Percentiles rank a stretch among this genome's conserved stretches.
phyloP scores from a whole-genome alignment of 2,329 filamentous ascomycete species.

The Didymella sp. region DNA sequence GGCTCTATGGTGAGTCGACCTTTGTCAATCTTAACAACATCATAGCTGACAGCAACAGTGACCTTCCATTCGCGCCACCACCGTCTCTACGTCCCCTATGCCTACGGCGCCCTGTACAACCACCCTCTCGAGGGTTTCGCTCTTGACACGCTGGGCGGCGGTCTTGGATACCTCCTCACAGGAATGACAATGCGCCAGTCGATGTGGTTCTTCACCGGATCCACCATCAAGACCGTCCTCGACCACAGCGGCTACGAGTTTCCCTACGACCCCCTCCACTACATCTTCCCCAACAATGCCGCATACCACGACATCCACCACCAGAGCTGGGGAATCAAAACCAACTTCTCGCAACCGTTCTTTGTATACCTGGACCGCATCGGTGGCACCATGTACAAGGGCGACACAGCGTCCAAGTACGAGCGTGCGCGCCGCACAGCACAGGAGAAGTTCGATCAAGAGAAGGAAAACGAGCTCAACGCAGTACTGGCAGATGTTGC shows the following conservation, averaged over 20 bases:
- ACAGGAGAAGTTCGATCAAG: constrained; percentile 63
- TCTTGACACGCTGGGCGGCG: constrained; percentile 87
- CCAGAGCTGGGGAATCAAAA: constrained; percentile 99
- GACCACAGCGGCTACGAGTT: constrained; percentile 98
- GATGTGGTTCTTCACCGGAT: constrained; percentile 87
- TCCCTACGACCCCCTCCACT: constrained; percentile 92
- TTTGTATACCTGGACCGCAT: constrained; percentile 94
- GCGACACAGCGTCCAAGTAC: constrained; percentile 65
- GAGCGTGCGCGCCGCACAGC: constrained; percentile 63
- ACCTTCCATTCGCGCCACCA: constrained; percentile 95
- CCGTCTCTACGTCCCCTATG: constrained; percentile 95
- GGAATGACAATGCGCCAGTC: constrained; percentile 85
- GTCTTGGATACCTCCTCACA: constrained; percentile 79
- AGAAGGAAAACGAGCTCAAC: constrained; percentile 46
- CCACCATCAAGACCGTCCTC: constrained; percentile 94
- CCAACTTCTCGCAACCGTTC: constrained; percentile 88
- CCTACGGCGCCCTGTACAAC: constrained; percentile 96
- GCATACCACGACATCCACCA: constrained; percentile 98
- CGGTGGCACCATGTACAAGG: constrained; percentile 81
- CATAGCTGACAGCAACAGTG: constrained; percentile 56
- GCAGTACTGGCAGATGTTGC: constrained; percentile 23
- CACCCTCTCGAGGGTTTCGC: constrained; percentile 94
- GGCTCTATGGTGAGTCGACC: constrained; percentile 81
- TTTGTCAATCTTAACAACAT: neutral
- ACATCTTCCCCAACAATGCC: constrained; percentile 92